A percentile compares a stretch with the other conserved stretches of the same genome.
phyloP scores from a whole-genome alignment of 805 yeast genomes.

The Saccharomycopsis sp. region DNA sequence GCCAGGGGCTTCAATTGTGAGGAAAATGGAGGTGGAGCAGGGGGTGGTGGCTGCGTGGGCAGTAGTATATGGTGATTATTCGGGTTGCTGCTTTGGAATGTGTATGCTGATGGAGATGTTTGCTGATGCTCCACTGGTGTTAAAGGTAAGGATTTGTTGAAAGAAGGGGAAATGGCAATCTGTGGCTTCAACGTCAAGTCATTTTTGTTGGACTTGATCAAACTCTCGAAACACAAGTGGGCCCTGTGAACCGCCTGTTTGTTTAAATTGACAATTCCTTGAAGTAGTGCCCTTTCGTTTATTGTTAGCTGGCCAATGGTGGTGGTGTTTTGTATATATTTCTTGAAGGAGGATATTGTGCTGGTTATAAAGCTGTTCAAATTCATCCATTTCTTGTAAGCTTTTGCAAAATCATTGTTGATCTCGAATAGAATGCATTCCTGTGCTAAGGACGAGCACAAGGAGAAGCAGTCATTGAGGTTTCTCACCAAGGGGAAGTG shows the following conservation, averaged over 20 bases:
- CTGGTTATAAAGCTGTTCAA: conserved; percentile 13
- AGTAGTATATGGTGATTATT: neutral
- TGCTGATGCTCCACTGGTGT: neutral
- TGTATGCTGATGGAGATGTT: neutral
- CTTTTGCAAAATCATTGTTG: conserved; percentile 6
- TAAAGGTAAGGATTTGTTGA: neutral
- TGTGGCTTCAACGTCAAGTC: too few relatives aligned
- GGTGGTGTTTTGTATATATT: conserved; percentile 1
- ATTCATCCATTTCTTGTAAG: conserved; percentile 21
- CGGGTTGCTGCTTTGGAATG: neutral
- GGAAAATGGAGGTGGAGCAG: too few relatives aligned
- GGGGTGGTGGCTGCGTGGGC: too few relatives aligned
- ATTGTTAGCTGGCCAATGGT: neutral
- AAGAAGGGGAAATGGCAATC: too few relatives aligned
- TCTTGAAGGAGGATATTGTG: conserved; percentile 10
- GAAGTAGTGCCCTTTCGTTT: conserved; percentile 2
- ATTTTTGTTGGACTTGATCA: conserved; percentile 6
- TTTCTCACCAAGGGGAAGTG: conserved; percentile 7
- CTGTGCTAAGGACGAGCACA: conserved; percentile 10
- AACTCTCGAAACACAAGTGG: conserved; percentile 16
- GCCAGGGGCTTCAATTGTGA: too few relatives aligned
- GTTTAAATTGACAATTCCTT: conserved; percentile 1
- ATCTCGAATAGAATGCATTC: conserved; percentile 16
- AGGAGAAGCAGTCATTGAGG: conserved; percentile 12
- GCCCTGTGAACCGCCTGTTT: conserved; percentile 14